A percentile compares a stretch with the other conserved stretches of the same genome.
Evolutionary conservation across 2,329 filamentous ascomycete genomes (phyloP).

Genomic region (Pseudogymnoascus sp.): DNA sequence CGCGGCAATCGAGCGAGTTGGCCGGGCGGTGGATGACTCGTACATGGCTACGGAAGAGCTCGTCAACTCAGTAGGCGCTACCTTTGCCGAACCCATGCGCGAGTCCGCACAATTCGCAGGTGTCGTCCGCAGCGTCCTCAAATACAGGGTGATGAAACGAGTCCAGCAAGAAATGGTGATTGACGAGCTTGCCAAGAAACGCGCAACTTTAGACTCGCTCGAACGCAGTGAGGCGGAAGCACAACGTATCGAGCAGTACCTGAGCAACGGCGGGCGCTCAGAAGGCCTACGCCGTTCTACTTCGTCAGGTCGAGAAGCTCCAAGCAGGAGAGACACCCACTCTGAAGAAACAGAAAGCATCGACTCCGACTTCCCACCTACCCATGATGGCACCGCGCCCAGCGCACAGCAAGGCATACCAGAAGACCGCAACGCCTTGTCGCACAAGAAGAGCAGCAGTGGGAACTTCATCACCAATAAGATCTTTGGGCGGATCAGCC

Average conservation of each 20-base stretch:
- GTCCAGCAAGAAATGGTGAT: constrained; percentile 97
- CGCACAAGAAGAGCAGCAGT: constrained; percentile 74
- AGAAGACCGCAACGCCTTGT: constrained; percentile 38
- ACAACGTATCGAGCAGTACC: constrained; percentile 85
- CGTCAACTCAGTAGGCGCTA: constrained; percentile 78
- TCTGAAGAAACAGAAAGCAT: constrained; percentile 78
- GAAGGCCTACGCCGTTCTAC: constrained; percentile 61
- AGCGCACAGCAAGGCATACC: constrained; percentile 65
- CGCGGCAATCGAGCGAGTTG: constrained; percentile 86
- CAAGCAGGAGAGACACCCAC: constrained; percentile 32
- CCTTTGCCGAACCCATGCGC: constrained; percentile 94
- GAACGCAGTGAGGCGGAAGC: constrained; percentile 91
- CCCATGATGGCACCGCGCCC: constrained; percentile 69
- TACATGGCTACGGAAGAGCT: constrained; percentile 95
- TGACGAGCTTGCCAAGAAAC: constrained; percentile 87
- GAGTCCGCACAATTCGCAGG: constrained; percentile 97
- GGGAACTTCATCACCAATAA: constrained; percentile 88
- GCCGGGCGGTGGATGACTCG: constrained; percentile 90
- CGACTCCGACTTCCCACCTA: constrained; percentile 92
- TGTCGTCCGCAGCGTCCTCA: constrained; percentile 80
- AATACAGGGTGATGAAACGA: constrained; percentile 85
- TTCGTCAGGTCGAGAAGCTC: constrained; percentile 45
- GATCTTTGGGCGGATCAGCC: constrained; percentile 90
- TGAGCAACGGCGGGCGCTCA: constrained; percentile 62
- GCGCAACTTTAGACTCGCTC: constrained; percentile 72